Base-by-base conservation (phyloP, 1,284 basidiomycete genomes). In the Peniophora sp. region DNA sequence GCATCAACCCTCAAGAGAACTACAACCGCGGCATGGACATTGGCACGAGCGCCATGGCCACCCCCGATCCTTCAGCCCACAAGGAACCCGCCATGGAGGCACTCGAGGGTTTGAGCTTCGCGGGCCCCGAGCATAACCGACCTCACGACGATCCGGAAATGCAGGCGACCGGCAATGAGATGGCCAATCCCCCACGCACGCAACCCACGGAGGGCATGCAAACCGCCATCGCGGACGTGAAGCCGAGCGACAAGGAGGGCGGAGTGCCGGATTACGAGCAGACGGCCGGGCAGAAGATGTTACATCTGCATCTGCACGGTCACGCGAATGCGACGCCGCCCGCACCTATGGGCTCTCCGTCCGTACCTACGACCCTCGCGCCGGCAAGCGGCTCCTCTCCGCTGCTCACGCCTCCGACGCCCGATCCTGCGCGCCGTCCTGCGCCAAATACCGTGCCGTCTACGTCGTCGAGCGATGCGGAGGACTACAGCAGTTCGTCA, bases 91-190 rank as follows among this genome's bases (percentile, higher is more conserved):
- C 69, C 27, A 65, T 64, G 36, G 53, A 79, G 32, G 64, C 68
- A 47, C 66, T 89, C 35, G 81, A 78, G 14, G 69, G 75, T 47
- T 62, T 87, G 39, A 76, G 86, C 64, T 89, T 89, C 59, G 73
- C 77, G 1, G 86, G 86, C 0, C 79, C 78, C 0, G 58, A 70
- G 2, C 47, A 70, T 49, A 60, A 66, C 46, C 50, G 60, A 12
- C 52, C 55, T 18, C 58, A 61, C 24, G 50, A 58, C 0, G 53
- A 58, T 47, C 55, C 54, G 6, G 55, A 62, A 20, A 56, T 60
- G 45, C 49, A 56, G 23, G 24, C 61, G 22, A 41, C 23, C 24
- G 43, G 52, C 24, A 58, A 57, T 42, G 50, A 52, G 1, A 51
- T 47, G 27, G 36, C 24, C 34, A 54, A 49, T 15, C 39, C 37